phyloP scores from a whole-genome alignment of 768 basidiomycete species.

The Hebeloma cylindrosporum region DNA sequence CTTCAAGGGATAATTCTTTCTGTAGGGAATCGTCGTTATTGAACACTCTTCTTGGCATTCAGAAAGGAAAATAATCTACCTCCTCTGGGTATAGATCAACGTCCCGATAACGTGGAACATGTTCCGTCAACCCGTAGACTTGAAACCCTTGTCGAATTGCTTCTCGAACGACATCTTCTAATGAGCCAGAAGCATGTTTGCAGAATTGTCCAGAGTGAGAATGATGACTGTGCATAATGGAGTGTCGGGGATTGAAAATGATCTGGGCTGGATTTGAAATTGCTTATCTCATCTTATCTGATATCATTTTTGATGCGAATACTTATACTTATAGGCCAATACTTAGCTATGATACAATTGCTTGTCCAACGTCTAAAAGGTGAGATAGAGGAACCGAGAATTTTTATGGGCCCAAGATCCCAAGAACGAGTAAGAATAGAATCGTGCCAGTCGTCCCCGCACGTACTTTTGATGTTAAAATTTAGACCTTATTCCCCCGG shows the following conservation, averaged over 20 bases:
- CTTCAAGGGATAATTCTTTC: conserved; percentile 52
- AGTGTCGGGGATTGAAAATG: neutral
- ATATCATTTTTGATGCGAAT: neutral
- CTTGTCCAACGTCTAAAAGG: too few species aligned
- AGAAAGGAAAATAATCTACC: conserved; percentile 45
- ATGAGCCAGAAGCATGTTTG: conserved; percentile 77
- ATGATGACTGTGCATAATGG: conserved; percentile 73
- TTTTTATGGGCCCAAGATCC: too few species aligned
- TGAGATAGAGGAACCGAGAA: too few species aligned
- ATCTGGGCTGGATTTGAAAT: neutral
- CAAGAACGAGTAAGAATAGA: too few species aligned
- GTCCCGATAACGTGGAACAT: conserved; percentile 82
- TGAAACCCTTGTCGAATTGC: conserved; percentile 80
- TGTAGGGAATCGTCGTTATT: conserved; percentile 35
- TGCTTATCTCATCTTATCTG: neutral
- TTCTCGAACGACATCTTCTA: conserved; percentile 80
- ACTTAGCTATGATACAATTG: too few species aligned
- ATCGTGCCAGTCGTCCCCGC: too few species aligned
- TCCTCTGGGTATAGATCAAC: conserved; percentile 95
- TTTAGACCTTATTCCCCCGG: conserved; percentile 10
- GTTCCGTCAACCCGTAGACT: conserved; percentile 88
- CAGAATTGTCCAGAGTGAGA: conserved; percentile 95
- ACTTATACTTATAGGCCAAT: too few species aligned
- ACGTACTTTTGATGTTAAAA: conserved; percentile 11
- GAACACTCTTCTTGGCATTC: conserved; percentile 6